phyloP scores from a whole-genome alignment of 2,329 filamentous ascomycete genomes.

The Keithomyces neogunnii region DNA sequence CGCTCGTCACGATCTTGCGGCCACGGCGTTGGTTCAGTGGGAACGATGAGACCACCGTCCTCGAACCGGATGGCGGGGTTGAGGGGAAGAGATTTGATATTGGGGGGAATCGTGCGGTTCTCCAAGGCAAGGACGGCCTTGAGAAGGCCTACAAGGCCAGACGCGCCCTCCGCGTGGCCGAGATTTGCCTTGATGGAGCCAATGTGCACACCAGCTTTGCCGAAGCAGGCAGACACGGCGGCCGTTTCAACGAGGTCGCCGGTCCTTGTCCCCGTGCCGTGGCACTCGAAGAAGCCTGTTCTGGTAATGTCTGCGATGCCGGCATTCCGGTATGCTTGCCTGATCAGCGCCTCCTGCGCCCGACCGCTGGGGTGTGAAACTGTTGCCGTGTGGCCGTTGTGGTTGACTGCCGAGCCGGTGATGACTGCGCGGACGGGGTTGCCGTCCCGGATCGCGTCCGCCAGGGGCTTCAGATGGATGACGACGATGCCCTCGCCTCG shows the following conservation, averaged over 20 bases:
- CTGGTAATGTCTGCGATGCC: constrained; percentile 14
- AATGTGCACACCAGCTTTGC: constrained; percentile 3
- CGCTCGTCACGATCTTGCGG: constrained; percentile 20
- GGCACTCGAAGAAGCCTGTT: constrained; percentile 28
- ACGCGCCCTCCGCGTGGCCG: constrained; percentile 36
- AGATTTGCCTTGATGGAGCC: constrained; percentile 26
- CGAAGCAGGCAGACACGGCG: constrained; percentile 24
- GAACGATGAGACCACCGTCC: constrained; percentile 19
- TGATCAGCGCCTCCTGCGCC: constrained; percentile 25
- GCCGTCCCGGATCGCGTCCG: constrained; percentile 36
- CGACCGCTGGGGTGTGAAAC: constrained; percentile 29
- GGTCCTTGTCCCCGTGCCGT: constrained; percentile 30
- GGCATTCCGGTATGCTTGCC: constrained; percentile 19
- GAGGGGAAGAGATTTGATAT: constrained; percentile 24
- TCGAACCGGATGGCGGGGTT: constrained; percentile 25
- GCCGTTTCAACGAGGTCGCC: constrained; percentile 28
- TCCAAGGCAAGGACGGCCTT: constrained; percentile 35
- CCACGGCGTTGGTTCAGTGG: constrained; percentile 21
- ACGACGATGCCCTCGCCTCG: constrained; percentile 39
- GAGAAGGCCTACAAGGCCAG: constrained; percentile 32
- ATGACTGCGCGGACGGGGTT: constrained; percentile 34
- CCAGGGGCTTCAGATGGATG: constrained; percentile 37
- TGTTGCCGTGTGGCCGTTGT: constrained; percentile 33
- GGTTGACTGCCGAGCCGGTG: constrained; percentile 25
- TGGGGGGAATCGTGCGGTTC: constrained; percentile 28